These are phyloP conservation scores for Aspergillus hancockii DNA, from an alignment of 495 filamentous ascomycete genomes.

Conservation along the genomic window DNA sequence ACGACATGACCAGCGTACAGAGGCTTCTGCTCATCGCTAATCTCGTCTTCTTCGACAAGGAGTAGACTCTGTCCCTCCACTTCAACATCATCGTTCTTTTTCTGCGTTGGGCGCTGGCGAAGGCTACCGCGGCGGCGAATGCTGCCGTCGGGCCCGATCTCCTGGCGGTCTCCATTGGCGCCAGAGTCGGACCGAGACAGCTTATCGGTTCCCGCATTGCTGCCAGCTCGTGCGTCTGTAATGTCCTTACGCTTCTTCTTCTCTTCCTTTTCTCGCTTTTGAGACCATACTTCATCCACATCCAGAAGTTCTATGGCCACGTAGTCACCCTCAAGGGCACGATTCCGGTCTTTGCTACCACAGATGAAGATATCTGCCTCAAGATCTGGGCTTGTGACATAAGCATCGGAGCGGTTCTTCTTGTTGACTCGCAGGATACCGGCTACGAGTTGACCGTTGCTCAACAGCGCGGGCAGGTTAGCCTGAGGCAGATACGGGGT, in stretches of 20 bases:
- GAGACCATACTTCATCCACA: slow-evolving; percentile 96
- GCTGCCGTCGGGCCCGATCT: slow-evolving; percentile 71
- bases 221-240: slow-evolving; percentile 78
- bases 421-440: slow-evolving; percentile 98
- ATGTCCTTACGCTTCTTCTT: slow-evolving; percentile 99
- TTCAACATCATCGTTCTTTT: slow-evolving; percentile 99
- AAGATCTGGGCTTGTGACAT: slow-evolving; percentile 90
- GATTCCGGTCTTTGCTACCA: slow-evolving; percentile 96
- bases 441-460: slow-evolving; percentile 90
- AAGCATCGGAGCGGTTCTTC: slow-evolving; percentile 98
- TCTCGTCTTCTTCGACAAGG: slow-evolving; percentile 96
- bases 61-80: slow-evolving; percentile 97
- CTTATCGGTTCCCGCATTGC: slow-evolving; percentile 70
- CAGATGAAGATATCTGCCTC: slow-evolving; percentile 99
- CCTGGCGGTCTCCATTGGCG: slow-evolving; percentile 63
- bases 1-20: slow-evolving; percentile 96
- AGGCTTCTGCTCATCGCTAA: slow-evolving; percentile 97
- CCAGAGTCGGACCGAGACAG: slow-evolving; percentile 61
- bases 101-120: slow-evolving; percentile 94
- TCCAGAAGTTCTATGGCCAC: slow-evolving; percentile 96
- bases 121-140: slow-evolving; percentile 91
- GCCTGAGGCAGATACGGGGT: slow-evolving; percentile 97
- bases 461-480: slow-evolving; percentile 84
- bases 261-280: slow-evolving; percentile 98
- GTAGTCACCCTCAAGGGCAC: slow-evolving; percentile 91